Evolutionary conservation across 176 grass and related monocot species (phyloP), one percentile per base, ranked within the genome.

Genomic region (Carex scoparia): DNA sequence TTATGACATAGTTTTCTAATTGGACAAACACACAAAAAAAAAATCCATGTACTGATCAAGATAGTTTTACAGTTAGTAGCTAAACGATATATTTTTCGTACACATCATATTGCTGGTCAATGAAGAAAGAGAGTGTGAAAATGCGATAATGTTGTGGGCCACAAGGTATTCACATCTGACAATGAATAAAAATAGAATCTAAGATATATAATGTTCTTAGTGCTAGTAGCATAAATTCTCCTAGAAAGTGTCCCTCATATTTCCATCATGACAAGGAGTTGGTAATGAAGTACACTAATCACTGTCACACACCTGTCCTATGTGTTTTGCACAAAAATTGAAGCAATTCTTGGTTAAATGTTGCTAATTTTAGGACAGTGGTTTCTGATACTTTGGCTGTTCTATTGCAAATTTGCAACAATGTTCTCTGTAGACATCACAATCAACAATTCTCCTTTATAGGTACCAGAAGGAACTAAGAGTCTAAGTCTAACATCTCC

Each of bases 221-320:
- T 79, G 74, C 53, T 79, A 2, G 51, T 33, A 79, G 74, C 18
- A 79, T 79, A 58, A 58, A 79, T 79, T 79, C 74, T 79, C 30
- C 51, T 32, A 79, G 28, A 33, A 33, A 58, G 18, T 58, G 53
- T 78, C 30, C 0, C 5, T 13, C 27, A 78, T 78, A 78, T 78
- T 78, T 13, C 49, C 51, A 77, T 5, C 27, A 56, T 74, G 10
- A 74, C 3, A 10, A 27, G 28, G 3, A 2, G 44, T 12, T 12
- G 10, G 70, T 74, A 12, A 12, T 74, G 70, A 74, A 78, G 15
- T 55, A 30, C 51, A 78, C 27, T 57, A 56, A 57, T 18, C 28
- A 78, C 48, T 49, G 28, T 57, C 19, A 75, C n/a, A 74, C 19
- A 75, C 8, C 16, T 33, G 18, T 56, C 53, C 27, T 58, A 55